A percentile compares a stretch with the other conserved stretches of the same genome.
These are phyloP conservation scores for Saturnispora gosingensis DNA, from an alignment of 805 yeast species.

Conservation along the genomic window DNA sequence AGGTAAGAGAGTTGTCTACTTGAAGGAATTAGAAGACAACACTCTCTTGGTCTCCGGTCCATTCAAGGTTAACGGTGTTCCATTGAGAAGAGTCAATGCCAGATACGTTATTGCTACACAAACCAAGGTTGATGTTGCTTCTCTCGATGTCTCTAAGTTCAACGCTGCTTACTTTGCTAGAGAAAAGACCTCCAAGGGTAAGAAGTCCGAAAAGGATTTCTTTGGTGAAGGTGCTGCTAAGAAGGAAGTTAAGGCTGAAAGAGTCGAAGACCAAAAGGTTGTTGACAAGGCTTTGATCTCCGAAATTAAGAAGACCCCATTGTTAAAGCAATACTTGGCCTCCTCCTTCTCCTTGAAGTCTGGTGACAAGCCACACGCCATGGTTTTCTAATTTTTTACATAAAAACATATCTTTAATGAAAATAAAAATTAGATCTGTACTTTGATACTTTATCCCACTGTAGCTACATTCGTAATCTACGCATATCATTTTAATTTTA, in stretches of 20 bases:
- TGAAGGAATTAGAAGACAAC: conserved; percentile 96
- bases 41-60: conserved; percentile 97
- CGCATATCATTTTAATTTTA: neutral
- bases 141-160: conserved; percentile 84
- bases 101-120: conserved; percentile 99
- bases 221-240: conserved; percentile 70
- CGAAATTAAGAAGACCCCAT: conserved; percentile 95
- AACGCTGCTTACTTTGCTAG: conserved; percentile 93
- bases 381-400: conserved; percentile 66
- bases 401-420: conserved; percentile 1
- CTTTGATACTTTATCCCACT: neutral
- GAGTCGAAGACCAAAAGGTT: conserved; percentile 92
- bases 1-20: conserved; percentile 98
- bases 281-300: conserved; percentile 89
- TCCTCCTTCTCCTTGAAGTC: conserved; percentile 92
- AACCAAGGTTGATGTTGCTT: conserved; percentile 72
- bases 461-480: neutral
- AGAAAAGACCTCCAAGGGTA: conserved; percentile 76
- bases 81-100: conserved; percentile 97
- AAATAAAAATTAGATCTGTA: conserved; percentile 9
- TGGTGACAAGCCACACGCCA: conserved; percentile 98
- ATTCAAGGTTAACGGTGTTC: conserved; percentile 99
- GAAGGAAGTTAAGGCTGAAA: conserved; percentile 84
- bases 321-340: conserved; percentile 93
- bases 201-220: conserved; percentile 88